Evolutionary conservation across 768 basidiomycete genomes (phyloP), one percentile per base, ranked within the genome.

Genomic region (Amanita brunnescens): DNA sequence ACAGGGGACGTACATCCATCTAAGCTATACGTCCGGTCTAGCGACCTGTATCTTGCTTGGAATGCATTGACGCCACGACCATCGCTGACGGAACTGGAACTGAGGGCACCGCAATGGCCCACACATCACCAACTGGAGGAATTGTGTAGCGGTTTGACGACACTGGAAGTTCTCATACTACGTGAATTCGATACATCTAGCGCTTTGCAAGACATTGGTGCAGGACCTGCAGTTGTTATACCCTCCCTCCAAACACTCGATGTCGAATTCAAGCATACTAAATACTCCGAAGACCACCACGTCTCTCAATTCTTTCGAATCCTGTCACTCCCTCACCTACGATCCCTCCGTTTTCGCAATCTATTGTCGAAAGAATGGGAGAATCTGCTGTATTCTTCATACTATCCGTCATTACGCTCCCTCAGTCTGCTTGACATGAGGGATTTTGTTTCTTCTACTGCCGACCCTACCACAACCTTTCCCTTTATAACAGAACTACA

Each of bases 61-160:
- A 37, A 35, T 10, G 58, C 61, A 9, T 32, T 67, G 4, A 29
- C 52, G 12, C 52, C 52, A 2, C 23, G 45, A 41, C 37, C 52
- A 45, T 43, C 42, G 20, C 41, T 69, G 40, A 60, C 50, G 18
- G 60, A 59, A 13, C 61, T 67, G 21, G 63, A 64, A 47, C 55
- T 67, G 7, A 55, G 51, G 6, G 51, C 55, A 6, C 59, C 59
- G 9, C 35, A 34, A 4, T 64, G 64, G 57, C 62, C 62, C 4
- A 29, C 42, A 18, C 51, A 57, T 38, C 35, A 47, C 2, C 49
- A 49, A n/a, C 43, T 58, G 52, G 58, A 57, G 41, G 54, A 54
- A 33, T 38, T 59, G 3, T 64, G 60, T 51, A 53, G 55, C 9
- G 51, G 40, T 8, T 48, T 69, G 41, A 53, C 56, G 30, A 55